Percentiles rank a stretch among this genome's conserved stretches.
These are phyloP conservation scores for Lactarius akahatsu DNA, from an alignment of 768 basidiomycete species.

Conservation along the genomic window DNA sequence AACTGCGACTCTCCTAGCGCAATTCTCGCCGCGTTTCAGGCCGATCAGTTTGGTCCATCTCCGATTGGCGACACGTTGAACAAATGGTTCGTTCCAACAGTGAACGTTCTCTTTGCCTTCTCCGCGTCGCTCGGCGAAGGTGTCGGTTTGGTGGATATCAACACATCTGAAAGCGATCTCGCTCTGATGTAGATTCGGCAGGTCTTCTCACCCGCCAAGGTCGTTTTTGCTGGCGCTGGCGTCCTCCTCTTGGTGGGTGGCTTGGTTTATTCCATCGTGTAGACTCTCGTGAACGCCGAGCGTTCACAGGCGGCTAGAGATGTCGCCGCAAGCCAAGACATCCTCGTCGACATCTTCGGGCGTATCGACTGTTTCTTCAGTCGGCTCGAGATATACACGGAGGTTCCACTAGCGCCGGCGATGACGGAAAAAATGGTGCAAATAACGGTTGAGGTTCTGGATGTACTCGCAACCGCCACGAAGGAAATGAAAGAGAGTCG, in stretches of 20 bases:
- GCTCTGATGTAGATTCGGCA: neutral
- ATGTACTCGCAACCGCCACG: no score
- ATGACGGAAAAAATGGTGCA: no score
- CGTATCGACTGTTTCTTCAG: neutral
- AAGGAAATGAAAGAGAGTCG: no score
- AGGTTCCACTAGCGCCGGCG: no score
- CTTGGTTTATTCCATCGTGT: no score
- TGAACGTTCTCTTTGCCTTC: neutral
- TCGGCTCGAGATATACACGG: no score
- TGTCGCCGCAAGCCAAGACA: neutral
- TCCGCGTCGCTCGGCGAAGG: neutral
- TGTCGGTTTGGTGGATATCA: neutral
- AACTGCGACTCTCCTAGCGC: neutral
- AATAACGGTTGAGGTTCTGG: no score
- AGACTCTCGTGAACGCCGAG: no score
- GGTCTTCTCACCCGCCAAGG: neutral
- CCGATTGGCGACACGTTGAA: neutral
- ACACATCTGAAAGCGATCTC: neutral
- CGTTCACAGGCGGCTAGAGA: no score
- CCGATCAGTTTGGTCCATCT: neutral
- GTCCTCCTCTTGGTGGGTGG: neutral
- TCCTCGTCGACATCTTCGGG: neutral
- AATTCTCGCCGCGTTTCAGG: neutral
- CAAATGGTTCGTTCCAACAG: neutral
- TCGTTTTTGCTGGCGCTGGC: neutral